Evolutionary conservation across 257 asterid genomes (phyloP).

Genomic region (Dorcoceras hygrometricum): DNA sequence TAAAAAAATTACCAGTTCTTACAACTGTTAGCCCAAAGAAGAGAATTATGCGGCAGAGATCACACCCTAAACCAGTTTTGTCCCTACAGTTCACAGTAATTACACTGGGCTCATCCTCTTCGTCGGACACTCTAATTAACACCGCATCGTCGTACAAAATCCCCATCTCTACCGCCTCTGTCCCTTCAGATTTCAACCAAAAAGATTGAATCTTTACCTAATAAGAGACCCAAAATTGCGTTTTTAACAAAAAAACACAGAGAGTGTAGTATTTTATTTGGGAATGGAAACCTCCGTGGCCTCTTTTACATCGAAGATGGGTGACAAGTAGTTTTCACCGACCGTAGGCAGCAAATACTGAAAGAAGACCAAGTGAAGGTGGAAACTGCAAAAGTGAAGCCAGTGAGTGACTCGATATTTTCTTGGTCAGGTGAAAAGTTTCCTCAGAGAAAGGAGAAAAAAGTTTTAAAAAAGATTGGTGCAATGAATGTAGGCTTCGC

Average conservation of each 20-base stretch:
- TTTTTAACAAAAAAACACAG: neutral
- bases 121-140: constrained; percentile 53
- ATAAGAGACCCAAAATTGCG: neutral
- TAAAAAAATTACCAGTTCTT: constrained; percentile 50
- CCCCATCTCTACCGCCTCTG: constrained; percentile 39
- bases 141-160: constrained; percentile 65
- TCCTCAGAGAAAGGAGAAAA: neutral
- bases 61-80: constrained; percentile 85
- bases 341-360: neutral
- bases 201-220: neutral
- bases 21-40: constrained; percentile 67
- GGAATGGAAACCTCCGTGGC: neutral
- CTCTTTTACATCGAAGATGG: neutral
- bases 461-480: no score
- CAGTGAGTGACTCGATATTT: neutral
- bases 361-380: neutral
- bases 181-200: neutral
- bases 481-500: neutral
- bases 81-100: constrained; percentile 78
- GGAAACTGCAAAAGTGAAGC: neutral
- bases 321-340: neutral
- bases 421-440: neutral
- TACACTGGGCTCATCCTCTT: constrained; percentile 42
- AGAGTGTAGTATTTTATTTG: neutral
- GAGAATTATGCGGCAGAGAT: constrained; percentile 57